These are phyloP conservation scores for Globisporangium echinulatum DNA, from an alignment of 352 stramenopile genomes.

Conservation along the genomic window DNA sequence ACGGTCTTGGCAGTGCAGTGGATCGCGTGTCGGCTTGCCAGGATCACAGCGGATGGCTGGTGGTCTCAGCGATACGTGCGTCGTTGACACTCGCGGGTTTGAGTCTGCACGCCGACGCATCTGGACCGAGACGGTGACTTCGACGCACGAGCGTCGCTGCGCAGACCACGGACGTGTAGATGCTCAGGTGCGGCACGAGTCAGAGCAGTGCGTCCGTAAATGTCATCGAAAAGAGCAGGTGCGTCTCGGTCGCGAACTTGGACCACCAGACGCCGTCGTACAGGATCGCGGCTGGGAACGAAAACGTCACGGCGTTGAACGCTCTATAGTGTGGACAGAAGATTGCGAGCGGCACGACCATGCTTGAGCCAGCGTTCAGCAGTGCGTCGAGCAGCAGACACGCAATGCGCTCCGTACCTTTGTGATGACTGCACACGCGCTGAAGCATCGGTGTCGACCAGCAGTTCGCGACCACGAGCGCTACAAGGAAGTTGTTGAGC, in stretches of 20 bases:
- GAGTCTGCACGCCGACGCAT: no score
- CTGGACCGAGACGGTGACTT: no score
- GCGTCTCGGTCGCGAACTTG: slow-evolving; percentile 19
- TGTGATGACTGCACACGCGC: background rate
- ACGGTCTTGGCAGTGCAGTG: no score
- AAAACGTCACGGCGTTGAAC: slow-evolving; percentile 10
- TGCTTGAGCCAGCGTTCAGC: slow-evolving; percentile 12
- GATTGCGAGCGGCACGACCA: slow-evolving; percentile 16
- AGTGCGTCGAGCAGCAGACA: slow-evolving; percentile 13
- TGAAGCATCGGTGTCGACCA: slow-evolving; percentile 15
- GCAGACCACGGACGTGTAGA: slow-evolving; percentile 7
- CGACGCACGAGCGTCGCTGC: no score
- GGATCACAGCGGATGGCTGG: no score
- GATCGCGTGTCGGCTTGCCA: no score
- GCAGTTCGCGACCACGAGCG: slow-evolving; percentile 6
- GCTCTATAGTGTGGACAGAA: slow-evolving; percentile 16
- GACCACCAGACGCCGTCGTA: slow-evolving; percentile 15
- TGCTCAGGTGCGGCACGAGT: slow-evolving; percentile 20
- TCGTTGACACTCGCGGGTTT: no score
- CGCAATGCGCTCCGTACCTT: slow-evolving; percentile 9
- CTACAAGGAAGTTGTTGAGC: slow-evolving; percentile 4
- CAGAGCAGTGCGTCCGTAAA: slow-evolving; percentile 12
- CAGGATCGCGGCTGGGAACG: slow-evolving; percentile 14
- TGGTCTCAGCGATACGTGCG: no score
- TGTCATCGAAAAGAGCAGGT: slow-evolving; percentile 15